phyloP scores from a whole-genome alignment of 1,284 basidiomycete species.

The Coniferiporia weirii region DNA sequence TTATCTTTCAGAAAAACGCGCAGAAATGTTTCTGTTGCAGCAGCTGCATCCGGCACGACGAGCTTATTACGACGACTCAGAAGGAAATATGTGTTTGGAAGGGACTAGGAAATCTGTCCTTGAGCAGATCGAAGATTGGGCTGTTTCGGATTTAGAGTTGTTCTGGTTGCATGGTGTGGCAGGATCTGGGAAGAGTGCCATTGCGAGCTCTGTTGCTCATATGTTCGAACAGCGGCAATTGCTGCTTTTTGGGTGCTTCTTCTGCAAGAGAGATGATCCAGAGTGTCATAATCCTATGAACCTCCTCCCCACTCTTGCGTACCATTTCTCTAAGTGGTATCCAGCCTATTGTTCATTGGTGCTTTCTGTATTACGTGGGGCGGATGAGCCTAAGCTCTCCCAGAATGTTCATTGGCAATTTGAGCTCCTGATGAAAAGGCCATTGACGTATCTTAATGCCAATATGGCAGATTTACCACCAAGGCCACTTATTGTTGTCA shows the following conservation, averaged over 20 bases:
- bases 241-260: slow-evolving; percentile 26
- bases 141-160: slow-evolving; percentile 17
- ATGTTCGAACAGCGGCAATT: slow-evolving; percentile 25
- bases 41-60: background rate
- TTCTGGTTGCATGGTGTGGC: slow-evolving; percentile 26
- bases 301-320: slow-evolving; percentile 1
- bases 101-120: background rate
- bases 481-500: slow-evolving; percentile 3
- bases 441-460: background rate
- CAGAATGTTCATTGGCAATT: background rate
- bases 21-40: background rate
- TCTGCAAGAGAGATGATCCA: background rate
- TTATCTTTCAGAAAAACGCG: background rate
- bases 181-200: slow-evolving; percentile 27
- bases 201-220: slow-evolving; percentile 28
- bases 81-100: slow-evolving; percentile 1
- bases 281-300: background rate
- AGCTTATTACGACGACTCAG: background rate
- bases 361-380: background rate
- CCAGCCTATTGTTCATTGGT: background rate
- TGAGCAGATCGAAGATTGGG: background rate
- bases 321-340: background rate
- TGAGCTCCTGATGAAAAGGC: background rate
- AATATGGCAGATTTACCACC: background rate
- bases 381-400: background rate